Conservation (phyloP, 495 filamentous ascomycete species). For the Hypomontagnella monticulosa region DNA sequence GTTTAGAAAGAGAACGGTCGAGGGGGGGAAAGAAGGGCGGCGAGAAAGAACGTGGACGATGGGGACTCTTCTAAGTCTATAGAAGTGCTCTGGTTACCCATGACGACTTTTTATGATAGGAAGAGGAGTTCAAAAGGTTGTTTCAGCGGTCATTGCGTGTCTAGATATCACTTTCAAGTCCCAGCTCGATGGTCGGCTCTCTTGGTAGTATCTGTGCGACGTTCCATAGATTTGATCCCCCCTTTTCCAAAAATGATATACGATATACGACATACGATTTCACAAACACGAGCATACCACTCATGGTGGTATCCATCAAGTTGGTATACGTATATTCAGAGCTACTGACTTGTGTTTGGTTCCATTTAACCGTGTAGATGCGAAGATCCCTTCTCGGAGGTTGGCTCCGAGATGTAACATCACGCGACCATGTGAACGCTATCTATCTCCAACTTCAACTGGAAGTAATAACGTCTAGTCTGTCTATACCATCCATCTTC, state of each 20-base stretch:
- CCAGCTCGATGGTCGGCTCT: conserved; percentile 24
- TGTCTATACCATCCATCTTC: too few species aligned
- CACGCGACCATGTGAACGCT: too few species aligned
- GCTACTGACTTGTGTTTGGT: too few species aligned
- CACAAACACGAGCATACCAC: neutral
- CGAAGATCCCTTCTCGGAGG: too few species aligned
- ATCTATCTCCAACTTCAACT: too few species aligned
- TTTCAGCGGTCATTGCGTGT: conserved; percentile 25
- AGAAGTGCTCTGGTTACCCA: conserved; percentile 12
- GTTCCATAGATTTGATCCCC: conserved; percentile 23
- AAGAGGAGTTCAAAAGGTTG: conserved; percentile 36
- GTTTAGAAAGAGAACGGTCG: conserved; percentile 42
- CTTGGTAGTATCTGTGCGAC: conserved; percentile 20
- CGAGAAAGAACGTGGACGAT: conserved; percentile 46
- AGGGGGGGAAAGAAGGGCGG: conserved; percentile 31
- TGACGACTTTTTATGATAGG: conserved; percentile 35
- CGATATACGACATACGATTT: neutral
- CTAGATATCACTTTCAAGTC: conserved; percentile 32
- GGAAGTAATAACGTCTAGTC: too few species aligned
- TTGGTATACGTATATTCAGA: neutral
- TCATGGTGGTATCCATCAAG: neutral
- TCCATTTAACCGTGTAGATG: too few species aligned
- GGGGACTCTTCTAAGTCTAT: conserved; percentile 48
- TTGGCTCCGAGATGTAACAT: too few species aligned
- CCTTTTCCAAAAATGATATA: conserved; percentile 14